phyloP scores from a whole-genome alignment of 805 yeast genomes.

The Yamadazyma nakazawae region DNA sequence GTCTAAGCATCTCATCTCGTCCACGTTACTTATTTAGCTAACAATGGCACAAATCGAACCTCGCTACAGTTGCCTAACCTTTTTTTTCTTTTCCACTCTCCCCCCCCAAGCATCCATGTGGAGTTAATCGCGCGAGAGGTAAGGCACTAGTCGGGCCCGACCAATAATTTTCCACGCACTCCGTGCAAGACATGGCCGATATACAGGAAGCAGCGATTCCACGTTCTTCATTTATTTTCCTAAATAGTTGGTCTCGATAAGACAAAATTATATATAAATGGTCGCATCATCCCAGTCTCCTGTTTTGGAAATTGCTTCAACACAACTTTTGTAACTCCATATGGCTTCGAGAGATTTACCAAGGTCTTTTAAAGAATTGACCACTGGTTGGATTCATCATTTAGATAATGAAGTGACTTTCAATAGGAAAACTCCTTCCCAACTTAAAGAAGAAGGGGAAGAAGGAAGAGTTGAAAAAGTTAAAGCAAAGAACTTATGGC shows the following conservation, averaged over 20 bases:
- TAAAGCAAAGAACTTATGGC: constrained; percentile 41
- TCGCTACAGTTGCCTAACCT: too few relatives aligned
- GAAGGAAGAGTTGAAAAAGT: constrained; percentile 14
- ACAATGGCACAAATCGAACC: too few relatives aligned
- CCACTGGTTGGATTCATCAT: constrained; percentile 42
- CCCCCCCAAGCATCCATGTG: too few relatives aligned
- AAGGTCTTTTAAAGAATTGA: constrained; percentile 30
- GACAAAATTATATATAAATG: not conserved
- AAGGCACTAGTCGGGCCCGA: too few relatives aligned
- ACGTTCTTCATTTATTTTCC: constrained; percentile 2
- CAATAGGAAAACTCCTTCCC: constrained; percentile 23
- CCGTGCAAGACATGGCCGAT: not conserved
- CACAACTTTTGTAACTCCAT: not conserved
- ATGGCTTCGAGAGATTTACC: constrained; percentile 52
- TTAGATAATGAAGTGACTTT: constrained; percentile 43
- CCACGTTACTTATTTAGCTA: too few relatives aligned
- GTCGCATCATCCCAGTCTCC: not conserved
- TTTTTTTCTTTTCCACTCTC: too few relatives aligned
- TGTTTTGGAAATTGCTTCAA: not conserved
- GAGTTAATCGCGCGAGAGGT: too few relatives aligned
- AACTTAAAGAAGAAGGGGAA: constrained; percentile 21
- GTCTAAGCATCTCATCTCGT: too few relatives aligned
- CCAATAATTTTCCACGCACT: not conserved
- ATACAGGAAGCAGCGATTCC: not conserved
- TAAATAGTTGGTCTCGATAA: not conserved